Evolutionary conservation across 129 eudicot genomes (phyloP), one percentile per base, ranked within the genome.

Genomic region (Logfia minima): DNA sequence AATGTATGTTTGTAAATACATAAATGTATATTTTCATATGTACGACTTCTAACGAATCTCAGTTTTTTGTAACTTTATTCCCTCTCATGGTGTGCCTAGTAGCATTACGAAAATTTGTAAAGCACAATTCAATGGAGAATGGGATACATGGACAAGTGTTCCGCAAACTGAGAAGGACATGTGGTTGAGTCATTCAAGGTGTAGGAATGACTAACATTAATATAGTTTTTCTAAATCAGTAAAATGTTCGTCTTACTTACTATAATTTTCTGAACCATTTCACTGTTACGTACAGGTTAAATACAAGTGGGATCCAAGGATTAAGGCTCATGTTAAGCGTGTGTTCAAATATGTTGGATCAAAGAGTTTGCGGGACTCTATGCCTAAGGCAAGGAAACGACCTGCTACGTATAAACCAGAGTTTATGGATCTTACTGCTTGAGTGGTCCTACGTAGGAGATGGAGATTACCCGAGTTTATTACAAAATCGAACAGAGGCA

Each of bases 141-240:
- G 71, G 52, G 71, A 66, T 35, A 66, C 26, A 64, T 31, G 69
- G 69, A 28, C 52, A 8, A 64, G 41, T 64, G 21, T 31, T 64
- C 70, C 45, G 17, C 41, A 6, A 29, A 18, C 1, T 1, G 70
- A 65, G 11, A 65, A 18, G 29, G 43, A 65, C 21, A 65, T 29
- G 18, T 65, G 70, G 70, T 65, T 23, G 23, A 31, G 14, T 41
- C n/a, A 5, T 65, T 65, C 43, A 65, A 65, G 45, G 70, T 65
- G 31, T 6, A 10, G 8, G 11, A 48, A 48, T 31, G 4, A 31
- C 34, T 35, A 35, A 35, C 39, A 35, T 35, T 6, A 35, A 6
- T 35, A 35, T 35, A 35, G 39, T 35, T 6, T 35, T 35, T 5
- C 39, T 5, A 35, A 35, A 35, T 35, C 39, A 35, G 0, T 35